Percentiles rank a stretch among this genome's conserved stretches.
These are phyloP conservation scores for Rhodocollybia butyracea DNA, from an alignment of 768 basidiomycete species.

Conservation along the genomic window DNA sequence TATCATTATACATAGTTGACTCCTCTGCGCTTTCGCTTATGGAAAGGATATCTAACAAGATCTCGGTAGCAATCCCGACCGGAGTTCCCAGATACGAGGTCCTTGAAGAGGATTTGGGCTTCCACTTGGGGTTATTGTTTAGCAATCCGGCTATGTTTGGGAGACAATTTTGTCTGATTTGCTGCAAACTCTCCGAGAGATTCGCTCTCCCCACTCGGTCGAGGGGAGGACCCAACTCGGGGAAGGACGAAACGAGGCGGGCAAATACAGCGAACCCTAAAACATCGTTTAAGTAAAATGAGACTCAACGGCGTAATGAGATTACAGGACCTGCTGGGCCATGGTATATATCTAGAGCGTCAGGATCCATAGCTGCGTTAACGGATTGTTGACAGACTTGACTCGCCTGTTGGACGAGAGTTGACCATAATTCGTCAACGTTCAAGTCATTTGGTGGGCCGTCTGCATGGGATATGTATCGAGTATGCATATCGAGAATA, in stretches of 20 bases:
- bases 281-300: too few species aligned
- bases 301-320: background rate
- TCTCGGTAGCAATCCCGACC: conserved; percentile 6
- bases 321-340: conserved; percentile 2
- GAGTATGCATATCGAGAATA: conserved; percentile 3
- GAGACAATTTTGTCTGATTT: background rate
- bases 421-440: conserved; percentile 4
- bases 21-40: background rate
- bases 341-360: conserved; percentile 1
- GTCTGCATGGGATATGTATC: conserved; percentile 3
- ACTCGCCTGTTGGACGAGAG: conserved; percentile 2
- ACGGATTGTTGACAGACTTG: background rate
- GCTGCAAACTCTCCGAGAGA: background rate
- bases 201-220: conserved; percentile 2
- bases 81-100: conserved; percentile 4
- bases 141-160: background rate
- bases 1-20: background rate
- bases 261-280: background rate
- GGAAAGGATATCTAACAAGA: background rate
- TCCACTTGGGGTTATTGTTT: background rate
- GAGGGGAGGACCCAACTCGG: conserved; percentile 7
- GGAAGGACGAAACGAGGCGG: conserved; percentile 1
- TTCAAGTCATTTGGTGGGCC: conserved; percentile 1
- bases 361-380: background rate
- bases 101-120: background rate